These are phyloP conservation scores for Marasmius sp. DNA, from an alignment of 1,284 basidiomycete species.

Conservation along the genomic window DNA sequence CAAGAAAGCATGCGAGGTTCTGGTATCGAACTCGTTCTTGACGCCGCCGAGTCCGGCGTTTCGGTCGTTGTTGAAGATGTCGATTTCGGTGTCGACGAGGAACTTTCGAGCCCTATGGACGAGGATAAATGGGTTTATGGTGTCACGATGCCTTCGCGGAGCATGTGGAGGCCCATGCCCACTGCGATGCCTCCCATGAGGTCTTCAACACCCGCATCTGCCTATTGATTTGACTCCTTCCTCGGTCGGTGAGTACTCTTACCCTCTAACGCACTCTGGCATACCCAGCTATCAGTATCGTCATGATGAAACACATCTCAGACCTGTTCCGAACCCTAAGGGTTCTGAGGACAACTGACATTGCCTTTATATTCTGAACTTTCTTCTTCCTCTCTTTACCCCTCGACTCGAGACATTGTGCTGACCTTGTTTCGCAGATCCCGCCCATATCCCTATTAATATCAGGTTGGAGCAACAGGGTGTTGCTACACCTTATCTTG, in stretches of 20 bases:
- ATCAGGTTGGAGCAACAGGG: too few relatives aligned
- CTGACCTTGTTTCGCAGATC: constrained; percentile 3
- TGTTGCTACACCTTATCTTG: neutral
- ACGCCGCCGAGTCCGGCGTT: constrained; percentile 69
- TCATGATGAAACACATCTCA: constrained; percentile 47
- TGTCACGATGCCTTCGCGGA: constrained; percentile 46
- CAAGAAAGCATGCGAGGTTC: constrained; percentile 33
- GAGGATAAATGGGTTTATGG: constrained; percentile 66
- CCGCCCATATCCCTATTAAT: constrained; percentile 4
- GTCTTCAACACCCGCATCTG: constrained; percentile 22
- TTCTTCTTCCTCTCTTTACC: constrained; percentile 6
- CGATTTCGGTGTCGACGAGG: constrained; percentile 36
- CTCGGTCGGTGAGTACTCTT: constrained; percentile 24
- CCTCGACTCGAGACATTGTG: neutral
- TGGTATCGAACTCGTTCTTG: constrained; percentile 57
- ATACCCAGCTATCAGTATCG: constrained; percentile 2
- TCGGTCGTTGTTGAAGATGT: constrained; percentile 75
- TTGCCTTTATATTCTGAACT: constrained; percentile 28
- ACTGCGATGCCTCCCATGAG: constrained; percentile 60
- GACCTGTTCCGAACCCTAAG: constrained; percentile 50
- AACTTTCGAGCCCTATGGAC: constrained; percentile 18
- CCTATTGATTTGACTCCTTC: constrained; percentile 9
- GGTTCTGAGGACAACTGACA: constrained; percentile 38
- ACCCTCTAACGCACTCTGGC: constrained; percentile 22
- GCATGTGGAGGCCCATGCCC: constrained; percentile 51